Percentiles rank a stretch among this genome's conserved stretches.
phyloP scores from a whole-genome alignment of 805 yeast genomes.

The Kockiozyma suomiensis region DNA sequence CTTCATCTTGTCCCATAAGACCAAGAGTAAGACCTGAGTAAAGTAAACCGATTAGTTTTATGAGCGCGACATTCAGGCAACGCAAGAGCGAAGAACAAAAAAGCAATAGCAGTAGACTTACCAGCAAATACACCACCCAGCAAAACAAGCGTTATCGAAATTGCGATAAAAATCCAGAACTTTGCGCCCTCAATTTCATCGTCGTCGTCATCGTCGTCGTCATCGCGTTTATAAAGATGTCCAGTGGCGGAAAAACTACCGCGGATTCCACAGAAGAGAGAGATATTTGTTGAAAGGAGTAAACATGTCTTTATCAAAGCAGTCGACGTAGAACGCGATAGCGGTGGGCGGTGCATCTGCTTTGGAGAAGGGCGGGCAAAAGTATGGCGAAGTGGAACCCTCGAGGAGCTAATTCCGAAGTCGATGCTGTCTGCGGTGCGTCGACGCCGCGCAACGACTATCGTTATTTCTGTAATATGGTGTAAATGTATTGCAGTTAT shows the following conservation, averaged over 20 bases:
- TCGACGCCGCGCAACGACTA: background rate
- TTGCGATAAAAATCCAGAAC: conserved; percentile 40
- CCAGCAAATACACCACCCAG: conserved; percentile 93
- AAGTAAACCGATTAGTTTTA: background rate
- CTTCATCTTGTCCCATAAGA: conserved; percentile 97
- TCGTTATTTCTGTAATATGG: too few relatives aligned
- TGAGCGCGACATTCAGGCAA: too few relatives aligned
- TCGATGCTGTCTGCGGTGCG: background rate
- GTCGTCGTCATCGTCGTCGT: conserved; percentile 32
- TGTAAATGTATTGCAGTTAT: too few relatives aligned
- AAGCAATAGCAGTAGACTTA: conserved; percentile 7
- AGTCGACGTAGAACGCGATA: conserved; percentile 19
- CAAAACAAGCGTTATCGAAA: conserved; percentile 64
- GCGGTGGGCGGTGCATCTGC: conserved; percentile 25
- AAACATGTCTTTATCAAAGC: conserved; percentile 26
- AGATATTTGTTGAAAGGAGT: conserved; percentile 23
- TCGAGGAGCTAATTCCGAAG: background rate
- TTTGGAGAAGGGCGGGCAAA: background rate
- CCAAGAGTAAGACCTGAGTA: conserved; percentile 70
- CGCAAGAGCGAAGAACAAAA: background rate
- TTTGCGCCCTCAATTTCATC: conserved; percentile 32
- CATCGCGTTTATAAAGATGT: conserved; percentile 5
- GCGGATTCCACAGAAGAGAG: background rate
- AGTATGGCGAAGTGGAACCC: background rate
- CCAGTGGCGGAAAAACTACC: background rate